Base-by-base conservation (phyloP, 1,284 basidiomycete genomes). In the Kwoniella shivajii region DNA sequence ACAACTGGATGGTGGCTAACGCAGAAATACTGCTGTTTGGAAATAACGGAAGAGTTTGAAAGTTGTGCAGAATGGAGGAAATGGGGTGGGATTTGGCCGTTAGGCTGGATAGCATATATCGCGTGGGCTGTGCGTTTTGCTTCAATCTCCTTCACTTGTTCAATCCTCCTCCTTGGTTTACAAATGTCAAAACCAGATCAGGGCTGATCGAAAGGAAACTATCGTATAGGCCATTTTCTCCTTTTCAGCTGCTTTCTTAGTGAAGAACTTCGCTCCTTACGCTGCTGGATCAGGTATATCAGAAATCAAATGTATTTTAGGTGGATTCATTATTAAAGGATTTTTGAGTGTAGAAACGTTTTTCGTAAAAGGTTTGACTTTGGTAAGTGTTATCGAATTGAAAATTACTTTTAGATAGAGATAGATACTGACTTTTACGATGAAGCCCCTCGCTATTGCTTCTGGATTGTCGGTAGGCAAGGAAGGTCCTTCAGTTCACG, bases 231-330 rank as follows among this genome's bases (percentile, higher is more conserved):
- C 82, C 6, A 63, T 82, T 2, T 93, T 96, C 69, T 86, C 91
- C 0, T 92, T 89, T 69, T 81, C 87, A 5, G 89, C 93, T 4
- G 89, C 93, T 0, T 90, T 91, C 71, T 83, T 99, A 2, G 96
- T 99, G 52, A 85, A 85, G 48, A 85, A 85, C 4, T 86, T 96
- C 68, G 93, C 95, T 2, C 93, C 88, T 50, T 96, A 96, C 75
- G 93, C 96, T 9, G 96, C 96, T 7, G 95, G 96, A 4, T 97
- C 93, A 59, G 96, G 96, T 53, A 99, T 99, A 57, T 92, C 93
- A 24, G 96, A 99, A 78, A 98, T 99, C 80, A 99, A 99, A 73
- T 98, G 94, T 76, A 98, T 99, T 66, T 80, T 99, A 20, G 91
- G 91, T 5, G 96, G 96, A 1, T 99, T 99, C 77, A 84, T 93